Percentiles rank a stretch among this genome's conserved stretches.
Evolutionary conservation across 495 filamentous ascomycete species (phyloP).

Genomic region (Rhizodiscina lignyota): DNA sequence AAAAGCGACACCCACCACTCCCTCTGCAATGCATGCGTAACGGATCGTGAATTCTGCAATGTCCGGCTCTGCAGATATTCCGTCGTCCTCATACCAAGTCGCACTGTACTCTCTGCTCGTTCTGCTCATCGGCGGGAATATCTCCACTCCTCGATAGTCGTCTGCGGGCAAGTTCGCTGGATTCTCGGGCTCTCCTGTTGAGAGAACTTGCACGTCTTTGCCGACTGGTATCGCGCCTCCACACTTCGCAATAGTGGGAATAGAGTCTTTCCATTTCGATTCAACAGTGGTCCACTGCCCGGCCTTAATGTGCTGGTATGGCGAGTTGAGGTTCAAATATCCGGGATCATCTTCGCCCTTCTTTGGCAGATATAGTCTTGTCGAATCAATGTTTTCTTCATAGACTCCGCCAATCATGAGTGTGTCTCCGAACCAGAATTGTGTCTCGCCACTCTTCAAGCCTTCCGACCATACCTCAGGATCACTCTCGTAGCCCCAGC

Average conservation of each 20-base stretch:
- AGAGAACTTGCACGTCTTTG: constrained; percentile 36
- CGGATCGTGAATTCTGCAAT: constrained; percentile 20
- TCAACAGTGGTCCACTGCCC: constrained; percentile 44
- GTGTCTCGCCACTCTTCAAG: constrained; percentile 38
- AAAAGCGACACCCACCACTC: constrained; percentile 10
- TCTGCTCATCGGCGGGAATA: constrained; percentile 36
- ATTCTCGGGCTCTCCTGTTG: constrained; percentile 36
- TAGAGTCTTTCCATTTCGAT: constrained; percentile 40
- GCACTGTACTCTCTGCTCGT: constrained; percentile 24
- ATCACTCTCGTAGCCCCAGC: constrained; percentile 50
- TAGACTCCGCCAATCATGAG: constrained; percentile 50
- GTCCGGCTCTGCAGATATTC: constrained; percentile 29
- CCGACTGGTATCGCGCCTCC: constrained; percentile 43
- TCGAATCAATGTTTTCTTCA: constrained; percentile 32
- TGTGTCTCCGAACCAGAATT: constrained; percentile 57
- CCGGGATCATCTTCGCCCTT: constrained; percentile 28
- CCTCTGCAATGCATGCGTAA: constrained; percentile 8
- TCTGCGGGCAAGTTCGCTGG: constrained; percentile 38
- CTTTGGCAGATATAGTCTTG: constrained; percentile 44
- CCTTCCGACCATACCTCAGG: constrained; percentile 41
- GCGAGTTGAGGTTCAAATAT: constrained; percentile 43
- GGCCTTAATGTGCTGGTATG: constrained; percentile 38
- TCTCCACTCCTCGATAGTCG: constrained; percentile 44
- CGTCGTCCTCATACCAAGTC: constrained; percentile 50
- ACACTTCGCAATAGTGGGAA: constrained; percentile 44